phyloP scores from a whole-genome alignment of 257 asterid genomes.

The Nicotiana sylvestris region DNA sequence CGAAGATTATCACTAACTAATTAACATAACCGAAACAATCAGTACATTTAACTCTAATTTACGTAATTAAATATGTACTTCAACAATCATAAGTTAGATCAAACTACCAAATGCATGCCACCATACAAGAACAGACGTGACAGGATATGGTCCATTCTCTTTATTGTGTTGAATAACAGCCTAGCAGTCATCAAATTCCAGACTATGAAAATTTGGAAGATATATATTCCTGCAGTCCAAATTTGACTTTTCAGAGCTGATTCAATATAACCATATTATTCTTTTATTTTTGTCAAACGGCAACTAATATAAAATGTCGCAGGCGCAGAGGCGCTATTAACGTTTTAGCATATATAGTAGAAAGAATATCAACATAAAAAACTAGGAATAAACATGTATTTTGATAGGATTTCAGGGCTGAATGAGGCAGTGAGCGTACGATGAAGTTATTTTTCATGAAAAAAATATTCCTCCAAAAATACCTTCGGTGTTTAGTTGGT shows the following conservation, averaged over 20 bases:
- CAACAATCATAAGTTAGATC: background rate
- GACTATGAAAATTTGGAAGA: background rate
- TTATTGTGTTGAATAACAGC: background rate
- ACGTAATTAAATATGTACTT: background rate
- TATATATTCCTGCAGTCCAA: background rate
- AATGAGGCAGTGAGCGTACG: background rate
- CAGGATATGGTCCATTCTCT: background rate
- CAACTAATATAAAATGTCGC: background rate
- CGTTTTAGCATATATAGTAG: background rate
- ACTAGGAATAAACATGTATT: background rate
- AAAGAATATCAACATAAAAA: background rate
- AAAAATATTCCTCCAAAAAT: too few species aligned
- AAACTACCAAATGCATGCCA: background rate
- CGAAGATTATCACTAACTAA: too few species aligned
- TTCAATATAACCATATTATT: background rate
- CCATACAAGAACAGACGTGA: background rate
- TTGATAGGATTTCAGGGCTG: background rate
- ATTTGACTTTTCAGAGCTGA: background rate
- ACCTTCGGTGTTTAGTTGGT: too few species aligned
- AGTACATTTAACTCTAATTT: background rate
- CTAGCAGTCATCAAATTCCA: background rate
- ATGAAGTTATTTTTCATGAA: too few species aligned
- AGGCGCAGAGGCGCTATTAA: background rate
- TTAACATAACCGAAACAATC: background rate
- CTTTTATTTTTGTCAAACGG: background rate